phyloP scores from a whole-genome alignment of 345 rosid species.

The Brassica napus region Da-Ae NC_063434.1:28231001-28231500 shows the following conservation, averaged over 20 bases:
- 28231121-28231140: neutral
- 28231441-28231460: neutral
- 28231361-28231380: no score
- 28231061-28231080: neutral
- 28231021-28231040: neutral
- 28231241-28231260: no score
- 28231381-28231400: no score
- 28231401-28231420: no score
- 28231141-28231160: neutral
- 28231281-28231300: no score
- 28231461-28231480: neutral
- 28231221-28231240: neutral
- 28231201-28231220: neutral
- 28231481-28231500: no score
- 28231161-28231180: neutral
- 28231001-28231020: neutral
- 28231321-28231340: no score
- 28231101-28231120: neutral
- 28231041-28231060: neutral
- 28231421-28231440: no score
- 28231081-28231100: neutral
- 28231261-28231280: no score
- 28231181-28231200: neutral
- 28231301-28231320: no score
- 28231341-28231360: no score